Conservation (phyloP, 1,139 yeast species). For the Geotrichum fermentans region DNA sequence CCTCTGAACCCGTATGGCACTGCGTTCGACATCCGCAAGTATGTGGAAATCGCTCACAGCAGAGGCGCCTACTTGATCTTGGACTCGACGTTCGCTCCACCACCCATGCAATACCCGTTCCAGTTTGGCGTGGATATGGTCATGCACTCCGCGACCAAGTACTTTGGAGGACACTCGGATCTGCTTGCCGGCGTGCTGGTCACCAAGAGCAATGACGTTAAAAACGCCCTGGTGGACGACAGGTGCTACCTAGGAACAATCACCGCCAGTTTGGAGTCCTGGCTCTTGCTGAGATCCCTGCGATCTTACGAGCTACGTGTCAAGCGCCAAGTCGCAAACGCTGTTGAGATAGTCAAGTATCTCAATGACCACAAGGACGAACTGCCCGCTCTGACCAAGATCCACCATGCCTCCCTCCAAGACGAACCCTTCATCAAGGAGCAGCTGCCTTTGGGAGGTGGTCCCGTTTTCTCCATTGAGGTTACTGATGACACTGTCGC, state of each 20-base stretch:
- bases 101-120: slow-evolving; percentile 80
- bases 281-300: slow-evolving; percentile 67
- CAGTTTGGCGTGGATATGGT: slow-evolving; percentile 75
- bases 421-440: slow-evolving; percentile 54
- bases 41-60: slow-evolving; percentile 63
- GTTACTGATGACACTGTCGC: slow-evolving; percentile 54
- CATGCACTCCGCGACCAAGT: slow-evolving; percentile 87
- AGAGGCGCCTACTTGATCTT: slow-evolving; percentile 65
- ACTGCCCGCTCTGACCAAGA: slow-evolving; percentile 47
- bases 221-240: slow-evolving; percentile 50
- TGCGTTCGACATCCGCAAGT: slow-evolving; percentile 56
- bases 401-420: slow-evolving; percentile 75
- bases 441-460: slow-evolving; percentile 63
- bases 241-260: slow-evolving; percentile 71
- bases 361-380: slow-evolving; percentile 47
- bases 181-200: slow-evolving; percentile 74
- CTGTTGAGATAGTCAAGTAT: slow-evolving; percentile 56
- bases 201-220: slow-evolving; percentile 50
- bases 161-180: slow-evolving; percentile 93
- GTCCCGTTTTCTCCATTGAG: slow-evolving; percentile 72
- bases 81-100: slow-evolving; percentile 92
- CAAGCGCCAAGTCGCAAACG: slow-evolving; percentile 58
- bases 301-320: slow-evolving; percentile 75
- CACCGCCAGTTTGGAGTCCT: slow-evolving; percentile 71
- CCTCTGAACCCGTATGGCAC: slow-evolving; percentile 85